These are phyloP conservation scores for Globisporangium paddicum DNA, from an alignment of 352 stramenopile species.

Conservation along the genomic window DNA sequence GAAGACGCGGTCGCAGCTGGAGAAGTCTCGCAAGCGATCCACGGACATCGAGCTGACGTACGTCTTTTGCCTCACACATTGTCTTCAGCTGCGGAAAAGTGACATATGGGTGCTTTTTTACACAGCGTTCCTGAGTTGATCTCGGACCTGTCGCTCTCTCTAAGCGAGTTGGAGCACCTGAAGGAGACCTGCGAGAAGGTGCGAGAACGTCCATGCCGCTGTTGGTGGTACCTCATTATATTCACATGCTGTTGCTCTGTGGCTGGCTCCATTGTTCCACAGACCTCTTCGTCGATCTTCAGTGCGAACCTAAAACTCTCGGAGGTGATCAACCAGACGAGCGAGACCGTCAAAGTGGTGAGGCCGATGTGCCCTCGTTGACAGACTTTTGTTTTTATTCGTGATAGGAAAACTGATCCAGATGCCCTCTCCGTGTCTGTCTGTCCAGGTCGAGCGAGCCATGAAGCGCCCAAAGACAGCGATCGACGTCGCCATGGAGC, in stretches of 20 bases:
- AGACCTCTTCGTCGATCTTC: constrained; percentile 59
- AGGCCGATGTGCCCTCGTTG: too few species aligned
- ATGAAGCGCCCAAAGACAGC: constrained; percentile 77
- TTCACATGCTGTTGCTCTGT: not conserved
- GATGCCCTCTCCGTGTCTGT: not conserved
- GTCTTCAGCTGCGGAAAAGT: too few species aligned
- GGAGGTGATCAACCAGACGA: constrained; percentile 52
- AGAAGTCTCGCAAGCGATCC: constrained; percentile 49
- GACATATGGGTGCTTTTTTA: not conserved
- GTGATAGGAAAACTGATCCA: not conserved
- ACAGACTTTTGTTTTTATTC: not conserved
- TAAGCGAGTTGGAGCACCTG: constrained; percentile 36
- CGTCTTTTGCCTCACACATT: not conserved
- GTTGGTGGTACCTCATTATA: too few species aligned
- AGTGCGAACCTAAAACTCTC: constrained; percentile 48
- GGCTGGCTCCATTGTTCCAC: not conserved
- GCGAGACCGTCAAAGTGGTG: constrained; percentile 69
- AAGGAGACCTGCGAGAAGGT: constrained; percentile 59
- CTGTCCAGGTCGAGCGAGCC: constrained; percentile 48
- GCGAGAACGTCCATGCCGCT: not conserved
- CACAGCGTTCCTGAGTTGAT: constrained; percentile 24
- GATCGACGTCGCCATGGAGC: constrained; percentile 70
- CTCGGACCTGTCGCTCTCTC: constrained; percentile 27
- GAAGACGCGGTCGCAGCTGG: constrained; percentile 45
- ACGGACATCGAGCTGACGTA: constrained; percentile 46